Evolutionary conservation across 2,329 filamentous ascomycete species (phyloP).

Genomic region (Neurospora sp.): DNA sequence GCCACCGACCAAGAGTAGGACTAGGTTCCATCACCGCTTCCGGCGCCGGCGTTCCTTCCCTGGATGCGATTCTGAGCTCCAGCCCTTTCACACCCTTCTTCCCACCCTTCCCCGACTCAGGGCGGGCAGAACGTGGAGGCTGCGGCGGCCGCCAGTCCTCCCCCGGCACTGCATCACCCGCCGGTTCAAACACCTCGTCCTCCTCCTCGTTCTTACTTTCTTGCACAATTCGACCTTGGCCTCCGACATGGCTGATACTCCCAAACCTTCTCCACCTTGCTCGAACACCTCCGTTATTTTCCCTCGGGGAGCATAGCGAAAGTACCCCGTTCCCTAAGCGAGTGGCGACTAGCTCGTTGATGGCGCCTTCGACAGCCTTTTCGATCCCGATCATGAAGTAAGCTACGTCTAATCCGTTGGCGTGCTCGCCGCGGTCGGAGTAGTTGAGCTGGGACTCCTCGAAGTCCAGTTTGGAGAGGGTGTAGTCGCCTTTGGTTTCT

Average conservation of each 20-base stretch:
- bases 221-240: background rate
- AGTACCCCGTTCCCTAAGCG: rapidly evolving
- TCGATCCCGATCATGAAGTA: conserved; percentile 7
- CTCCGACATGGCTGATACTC: background rate
- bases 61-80: background rate
- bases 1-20: conserved; percentile 16
- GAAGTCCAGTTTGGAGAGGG: conserved; percentile 6
- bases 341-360: background rate
- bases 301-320: background rate
- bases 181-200: background rate
- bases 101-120: background rate
- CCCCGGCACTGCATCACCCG: conserved; percentile 3
- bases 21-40: conserved; percentile 15
- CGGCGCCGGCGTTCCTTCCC: background rate
- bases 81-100: background rate
- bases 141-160: conserved; percentile 10
- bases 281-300: background rate
- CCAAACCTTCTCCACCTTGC: background rate
- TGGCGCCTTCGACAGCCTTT: background rate
- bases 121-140: background rate
- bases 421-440: background rate
- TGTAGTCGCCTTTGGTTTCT: conserved; percentile 10
- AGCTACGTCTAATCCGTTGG: conserved; percentile 4
- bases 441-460: background rate
- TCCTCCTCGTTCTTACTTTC: background rate